phyloP scores from a whole-genome alignment of 441 rosid genomes.

The Mallotus repandus region DNA sequence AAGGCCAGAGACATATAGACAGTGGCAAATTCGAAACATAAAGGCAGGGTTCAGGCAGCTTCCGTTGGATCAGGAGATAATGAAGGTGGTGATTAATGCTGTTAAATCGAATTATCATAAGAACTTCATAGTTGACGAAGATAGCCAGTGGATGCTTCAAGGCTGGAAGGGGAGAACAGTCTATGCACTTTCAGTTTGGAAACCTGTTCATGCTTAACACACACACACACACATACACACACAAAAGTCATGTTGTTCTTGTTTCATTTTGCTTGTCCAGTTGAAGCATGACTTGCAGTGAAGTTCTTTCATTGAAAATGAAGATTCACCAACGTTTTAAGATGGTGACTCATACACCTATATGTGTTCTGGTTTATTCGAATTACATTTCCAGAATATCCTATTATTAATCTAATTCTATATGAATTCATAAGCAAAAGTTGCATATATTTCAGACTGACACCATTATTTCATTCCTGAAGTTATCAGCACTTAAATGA shows the following conservation, averaged over 20 bases:
- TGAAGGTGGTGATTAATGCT: constrained; percentile 39
- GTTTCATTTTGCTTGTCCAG: background rate
- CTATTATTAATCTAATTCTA: too few relatives aligned
- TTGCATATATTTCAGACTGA: too few relatives aligned
- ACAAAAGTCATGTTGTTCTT: too few relatives aligned
- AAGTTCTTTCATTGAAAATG: background rate
- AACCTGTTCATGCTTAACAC: constrained; percentile 31
- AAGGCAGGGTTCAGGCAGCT: constrained; percentile 71
- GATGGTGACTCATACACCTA: too few relatives aligned
- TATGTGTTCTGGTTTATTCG: too few relatives aligned
- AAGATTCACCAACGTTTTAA: too few relatives aligned
- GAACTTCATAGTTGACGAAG: constrained; percentile 58
- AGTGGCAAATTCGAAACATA: constrained; percentile 64
- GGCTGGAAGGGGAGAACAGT: constrained; percentile 89
- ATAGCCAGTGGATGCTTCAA: constrained; percentile 74
- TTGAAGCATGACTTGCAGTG: constrained; percentile 5
- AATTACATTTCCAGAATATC: too few relatives aligned
- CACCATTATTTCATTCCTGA: too few relatives aligned
- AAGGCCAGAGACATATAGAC: constrained; percentile 81
- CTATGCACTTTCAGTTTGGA: constrained; percentile 64
- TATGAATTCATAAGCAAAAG: too few relatives aligned
- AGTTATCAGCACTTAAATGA: too few relatives aligned
- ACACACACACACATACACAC: too few relatives aligned
- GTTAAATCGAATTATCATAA: constrained; percentile 33
- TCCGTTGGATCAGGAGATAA: constrained; percentile 43